These are phyloP conservation scores for Solanum raphanifolium DNA, from an alignment of 257 asterid genomes.

Conservation along the genomic window DNA sequence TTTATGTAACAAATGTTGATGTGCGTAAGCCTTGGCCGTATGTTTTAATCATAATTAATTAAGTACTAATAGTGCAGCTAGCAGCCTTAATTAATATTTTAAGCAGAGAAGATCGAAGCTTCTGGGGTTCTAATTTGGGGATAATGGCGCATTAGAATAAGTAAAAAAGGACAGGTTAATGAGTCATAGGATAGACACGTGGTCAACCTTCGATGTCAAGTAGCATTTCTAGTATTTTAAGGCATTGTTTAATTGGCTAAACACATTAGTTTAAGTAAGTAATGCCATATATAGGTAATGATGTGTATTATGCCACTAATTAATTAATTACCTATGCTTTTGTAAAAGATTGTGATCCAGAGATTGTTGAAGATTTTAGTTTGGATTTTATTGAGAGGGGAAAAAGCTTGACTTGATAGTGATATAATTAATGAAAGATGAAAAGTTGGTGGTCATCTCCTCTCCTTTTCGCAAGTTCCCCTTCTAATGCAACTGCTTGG, in stretches of 20 bases:
- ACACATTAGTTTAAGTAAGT: conserved; percentile 14
- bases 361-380: conserved; percentile 1
- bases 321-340: conserved; percentile 10
- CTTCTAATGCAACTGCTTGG: background rate
- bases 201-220: background rate
- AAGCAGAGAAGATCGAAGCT: conserved; percentile 32
- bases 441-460: background rate
- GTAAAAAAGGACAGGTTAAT: conserved; percentile 10
- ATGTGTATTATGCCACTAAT: conserved; percentile 34
- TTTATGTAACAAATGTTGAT: conserved; percentile 20
- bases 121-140: conserved; percentile 33
- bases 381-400: background rate
- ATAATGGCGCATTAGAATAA: conserved; percentile 29
- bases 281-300: conserved; percentile 52
- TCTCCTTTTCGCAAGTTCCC: background rate
- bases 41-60: background rate
- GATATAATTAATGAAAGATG: background rate
- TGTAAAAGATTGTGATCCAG: conserved; percentile 10
- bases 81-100: conserved; percentile 3
- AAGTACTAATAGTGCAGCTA: background rate
- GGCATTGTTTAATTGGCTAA: conserved; percentile 14
- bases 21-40: conserved; percentile 3
- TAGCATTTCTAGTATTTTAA: conserved; percentile 12
- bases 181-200: conserved; percentile 45
- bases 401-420: background rate